A percentile compares a stretch with the other conserved stretches of the same genome.
Evolutionary conservation across 2,329 filamentous ascomycete species (phyloP).

Genomic region (Neofusicoccum kwambonambiense): DNA sequence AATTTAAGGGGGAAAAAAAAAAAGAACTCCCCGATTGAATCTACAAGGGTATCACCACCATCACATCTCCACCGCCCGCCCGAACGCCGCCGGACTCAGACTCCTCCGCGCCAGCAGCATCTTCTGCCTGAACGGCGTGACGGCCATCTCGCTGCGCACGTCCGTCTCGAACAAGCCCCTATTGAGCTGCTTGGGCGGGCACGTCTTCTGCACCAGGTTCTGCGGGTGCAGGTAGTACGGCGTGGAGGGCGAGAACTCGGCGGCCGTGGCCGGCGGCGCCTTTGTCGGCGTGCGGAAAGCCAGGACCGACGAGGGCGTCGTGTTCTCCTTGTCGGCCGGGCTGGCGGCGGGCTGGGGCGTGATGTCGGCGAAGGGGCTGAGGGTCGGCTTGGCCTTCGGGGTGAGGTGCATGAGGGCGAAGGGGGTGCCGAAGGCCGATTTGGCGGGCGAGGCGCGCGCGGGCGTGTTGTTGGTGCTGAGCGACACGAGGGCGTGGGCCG

Average conservation of each 20-base stretch:
- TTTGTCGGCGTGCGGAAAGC: conserved; percentile 21
- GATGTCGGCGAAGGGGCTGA: conserved; percentile 20
- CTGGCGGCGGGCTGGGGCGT: not conserved
- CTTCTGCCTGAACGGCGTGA: conserved; percentile 25
- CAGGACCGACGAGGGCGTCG: conserved; percentile 5
- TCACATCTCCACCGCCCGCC: not conserved
- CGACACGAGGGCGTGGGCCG: conserved; percentile 19
- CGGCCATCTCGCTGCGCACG: not conserved
- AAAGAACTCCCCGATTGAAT: no score
- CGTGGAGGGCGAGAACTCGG: conserved; percentile 39
- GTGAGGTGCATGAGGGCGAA: conserved; percentile 22
- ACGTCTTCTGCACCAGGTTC: conserved; percentile 51
- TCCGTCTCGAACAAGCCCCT: conserved; percentile 18
- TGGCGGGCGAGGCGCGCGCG: conserved; percentile 29
- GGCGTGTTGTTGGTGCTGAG: conserved; percentile 20
- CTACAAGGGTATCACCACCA: no score
- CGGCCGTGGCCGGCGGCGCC: conserved; percentile 29
- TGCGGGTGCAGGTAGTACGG: conserved; percentile 47
- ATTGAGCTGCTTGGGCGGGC: conserved; percentile 50
- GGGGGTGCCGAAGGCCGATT: conserved; percentile 21
- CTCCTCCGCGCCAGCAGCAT: conserved; percentile 25
- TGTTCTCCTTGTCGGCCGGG: conserved; percentile 19
- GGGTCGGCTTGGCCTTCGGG: conserved; percentile 26
- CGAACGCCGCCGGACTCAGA: conserved; percentile 11
- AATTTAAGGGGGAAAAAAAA: no score